Percentiles rank a stretch among this genome's conserved stretches.
phyloP scores from a whole-genome alignment of 352 stramenopile genomes.

The Phytophthora capsici region DNA sequence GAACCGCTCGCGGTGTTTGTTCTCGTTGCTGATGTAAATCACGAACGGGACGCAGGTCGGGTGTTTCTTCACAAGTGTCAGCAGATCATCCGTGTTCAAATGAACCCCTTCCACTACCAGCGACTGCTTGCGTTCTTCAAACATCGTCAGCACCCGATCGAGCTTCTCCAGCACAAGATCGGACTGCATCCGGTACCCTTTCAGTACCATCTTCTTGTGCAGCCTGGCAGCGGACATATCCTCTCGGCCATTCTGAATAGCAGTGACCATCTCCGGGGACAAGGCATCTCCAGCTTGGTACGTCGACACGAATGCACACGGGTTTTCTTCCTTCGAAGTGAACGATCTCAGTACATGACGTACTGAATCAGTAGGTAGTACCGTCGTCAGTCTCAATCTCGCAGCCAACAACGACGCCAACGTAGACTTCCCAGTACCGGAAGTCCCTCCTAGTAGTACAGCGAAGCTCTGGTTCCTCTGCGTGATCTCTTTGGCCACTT shows the following conservation, averaged over 20 bases:
- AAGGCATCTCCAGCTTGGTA: constrained; percentile 89
- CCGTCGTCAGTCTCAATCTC: constrained; percentile 80
- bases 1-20: constrained; percentile 88
- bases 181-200: constrained; percentile 85
- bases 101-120: constrained; percentile 89
- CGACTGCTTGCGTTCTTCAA: constrained; percentile 81
- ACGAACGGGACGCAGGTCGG: constrained; percentile 88
- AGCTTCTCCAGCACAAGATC: constrained; percentile 86
- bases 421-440: constrained; percentile 87
- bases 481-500: constrained; percentile 87
- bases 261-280: constrained; percentile 52
- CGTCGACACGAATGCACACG: constrained; percentile 86
- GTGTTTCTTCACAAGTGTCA: constrained; percentile 79
- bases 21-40: constrained; percentile 91
- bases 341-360: constrained; percentile 83
- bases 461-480: constrained; percentile 88
- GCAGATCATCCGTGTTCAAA: constrained; percentile 84
- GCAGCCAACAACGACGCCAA: constrained; percentile 81
- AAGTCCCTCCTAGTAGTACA: constrained; percentile 87
- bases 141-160: constrained; percentile 85
- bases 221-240: constrained; percentile 76
- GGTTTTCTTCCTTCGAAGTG: constrained; percentile 82
- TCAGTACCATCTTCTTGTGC: constrained; percentile 84
- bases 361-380: constrained; percentile 87
- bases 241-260: constrained; percentile 42